phyloP scores from a whole-genome alignment of 495 filamentous ascomycete genomes.

The Penicillium cataractarum region DNA sequence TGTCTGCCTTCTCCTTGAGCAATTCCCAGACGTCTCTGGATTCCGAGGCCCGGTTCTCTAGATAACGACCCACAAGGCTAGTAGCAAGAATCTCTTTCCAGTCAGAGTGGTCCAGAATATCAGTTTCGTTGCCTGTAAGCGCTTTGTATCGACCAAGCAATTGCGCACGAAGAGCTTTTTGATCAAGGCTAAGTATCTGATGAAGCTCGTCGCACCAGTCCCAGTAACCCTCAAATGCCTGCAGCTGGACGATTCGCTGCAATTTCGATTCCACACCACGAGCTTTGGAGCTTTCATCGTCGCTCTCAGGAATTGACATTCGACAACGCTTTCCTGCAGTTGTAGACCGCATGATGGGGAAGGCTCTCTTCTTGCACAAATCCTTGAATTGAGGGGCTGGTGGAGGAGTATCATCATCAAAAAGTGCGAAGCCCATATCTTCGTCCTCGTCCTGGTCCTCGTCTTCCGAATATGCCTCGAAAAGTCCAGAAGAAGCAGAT shows the following conservation, averaged over 20 bases:
- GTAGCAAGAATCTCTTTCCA: constrained; percentile 2
- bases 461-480: not conserved
- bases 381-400: not conserved
- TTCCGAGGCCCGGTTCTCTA: not conserved
- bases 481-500: not conserved
- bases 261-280: not conserved
- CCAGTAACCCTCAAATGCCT: constrained; percentile 11
- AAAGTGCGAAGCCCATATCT: not conserved
- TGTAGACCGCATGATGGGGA: not conserved
- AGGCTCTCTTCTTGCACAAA: not conserved
- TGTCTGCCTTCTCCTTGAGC: not conserved
- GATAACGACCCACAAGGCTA: not conserved
- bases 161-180: not conserved
- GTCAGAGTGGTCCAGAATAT: not conserved
- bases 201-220: constrained; percentile 8
- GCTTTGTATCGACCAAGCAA: not conserved
- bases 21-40: not conserved
- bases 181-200: constrained; percentile 1
- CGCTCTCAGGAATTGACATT: not conserved
- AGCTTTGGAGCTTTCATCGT: not conserved
- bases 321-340: not conserved
- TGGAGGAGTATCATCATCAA: not conserved
- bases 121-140: not conserved
- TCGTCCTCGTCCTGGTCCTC: not conserved
- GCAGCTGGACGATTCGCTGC: constrained; percentile 6